Percentiles rank a stretch among this genome's conserved stretches.
These are phyloP conservation scores for Stachybotrys chartarum DNA, from an alignment of 2,329 filamentous ascomycete species.

Conservation along the genomic window DNA sequence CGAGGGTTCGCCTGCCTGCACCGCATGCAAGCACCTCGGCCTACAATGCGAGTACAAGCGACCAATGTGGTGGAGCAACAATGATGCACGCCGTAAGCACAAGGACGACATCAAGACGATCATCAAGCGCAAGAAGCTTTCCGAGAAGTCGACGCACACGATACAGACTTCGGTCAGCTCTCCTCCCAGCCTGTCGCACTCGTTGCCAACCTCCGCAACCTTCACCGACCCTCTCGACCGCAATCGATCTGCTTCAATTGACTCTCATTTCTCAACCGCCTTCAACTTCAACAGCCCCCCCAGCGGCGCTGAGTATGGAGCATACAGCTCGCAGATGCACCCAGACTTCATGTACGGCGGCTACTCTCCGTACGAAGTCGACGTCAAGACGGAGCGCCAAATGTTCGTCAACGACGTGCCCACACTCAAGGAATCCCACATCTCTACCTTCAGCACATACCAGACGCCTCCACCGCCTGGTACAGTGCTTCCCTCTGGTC, in stretches of 20 bases:
- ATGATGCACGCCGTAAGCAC: constrained; percentile 73
- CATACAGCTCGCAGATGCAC: constrained; percentile 57
- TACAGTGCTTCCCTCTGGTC: constrained; percentile 56
- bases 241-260: constrained; percentile 69
- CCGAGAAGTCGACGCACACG: constrained; percentile 66
- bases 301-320: constrained; percentile 46
- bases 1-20: constrained; percentile 55
- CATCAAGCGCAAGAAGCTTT: constrained; percentile 94
- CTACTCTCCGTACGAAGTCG: constrained; percentile 81
- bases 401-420: constrained; percentile 90
- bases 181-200: constrained; percentile 74
- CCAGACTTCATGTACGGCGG: constrained; percentile 50
- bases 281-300: constrained; percentile 67
- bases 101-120: constrained; percentile 96
- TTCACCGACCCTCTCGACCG: constrained; percentile 68
- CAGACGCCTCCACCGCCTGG: constrained; percentile 69
- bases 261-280: constrained; percentile 67
- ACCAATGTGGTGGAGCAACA: constrained; percentile 96
- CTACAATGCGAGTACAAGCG: constrained; percentile 93
- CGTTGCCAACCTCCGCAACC: constrained; percentile 71
- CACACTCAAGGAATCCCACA: constrained; percentile 75
- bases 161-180: constrained; percentile 54
- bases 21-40: constrained; percentile 65
- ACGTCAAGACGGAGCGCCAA: constrained; percentile 91
- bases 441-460: constrained; percentile 90